Conservation (phyloP, 768 basidiomycete genomes). For the Cystoderma amianthinum region DNA sequence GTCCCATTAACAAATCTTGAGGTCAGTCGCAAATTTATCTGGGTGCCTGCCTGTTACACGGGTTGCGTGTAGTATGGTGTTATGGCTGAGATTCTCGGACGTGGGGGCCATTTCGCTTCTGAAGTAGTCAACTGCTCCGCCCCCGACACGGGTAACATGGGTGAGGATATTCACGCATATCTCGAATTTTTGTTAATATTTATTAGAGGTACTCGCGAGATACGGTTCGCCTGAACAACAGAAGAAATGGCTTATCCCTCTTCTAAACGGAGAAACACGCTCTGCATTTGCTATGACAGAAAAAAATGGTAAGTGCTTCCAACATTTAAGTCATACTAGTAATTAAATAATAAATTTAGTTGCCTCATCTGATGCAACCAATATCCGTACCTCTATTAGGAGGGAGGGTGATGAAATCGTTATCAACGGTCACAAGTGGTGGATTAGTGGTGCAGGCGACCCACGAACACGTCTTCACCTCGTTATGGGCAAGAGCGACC, state of each 20-base stretch:
- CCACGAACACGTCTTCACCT: conserved; percentile 86
- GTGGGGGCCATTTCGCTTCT: conserved; percentile 74
- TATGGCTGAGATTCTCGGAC: conserved; percentile 93
- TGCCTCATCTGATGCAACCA: conserved; percentile 93
- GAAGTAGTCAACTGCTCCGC: conserved; percentile 92
- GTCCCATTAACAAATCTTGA: conserved; percentile 92
- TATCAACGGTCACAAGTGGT: conserved; percentile 98
- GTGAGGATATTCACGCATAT: conserved; percentile 27
- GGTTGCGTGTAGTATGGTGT: conserved; percentile 75
- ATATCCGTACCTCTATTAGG: conserved; percentile 83
- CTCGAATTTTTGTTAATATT: background rate
- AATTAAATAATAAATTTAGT: conserved; percentile 33
- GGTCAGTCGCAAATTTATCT: conserved; percentile 32
- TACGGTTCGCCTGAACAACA: conserved; percentile 93
- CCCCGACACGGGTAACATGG: conserved; percentile 98
- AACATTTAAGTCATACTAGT: background rate
- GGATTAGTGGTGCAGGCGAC: conserved; percentile 96
- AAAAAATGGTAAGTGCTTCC: conserved; percentile 52
- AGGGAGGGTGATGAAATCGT: conserved; percentile 84
- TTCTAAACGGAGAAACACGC: conserved; percentile 89
- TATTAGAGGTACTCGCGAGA: conserved; percentile 87
- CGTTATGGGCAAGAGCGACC: conserved; percentile 93
- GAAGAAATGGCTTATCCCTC: conserved; percentile 79
- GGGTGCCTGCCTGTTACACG: background rate
- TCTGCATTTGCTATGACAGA: conserved; percentile 98